Evolutionary conservation across 495 filamentous ascomycete species (phyloP), one percentile per base, ranked within the genome.

Genomic region (Corynascus novoguineensis): DNA sequence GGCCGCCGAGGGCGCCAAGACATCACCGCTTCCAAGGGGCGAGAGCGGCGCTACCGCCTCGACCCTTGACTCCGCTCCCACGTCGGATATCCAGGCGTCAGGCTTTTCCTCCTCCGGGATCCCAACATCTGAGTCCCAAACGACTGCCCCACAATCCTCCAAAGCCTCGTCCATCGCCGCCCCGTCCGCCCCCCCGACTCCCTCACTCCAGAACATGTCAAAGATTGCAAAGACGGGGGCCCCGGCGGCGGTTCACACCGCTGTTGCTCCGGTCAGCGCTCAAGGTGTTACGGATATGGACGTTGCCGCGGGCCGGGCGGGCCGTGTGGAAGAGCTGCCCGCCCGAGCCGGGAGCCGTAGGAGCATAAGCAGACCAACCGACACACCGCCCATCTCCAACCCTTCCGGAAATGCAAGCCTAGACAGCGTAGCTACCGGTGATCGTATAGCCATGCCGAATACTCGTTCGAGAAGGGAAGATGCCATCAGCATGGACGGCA

Each of bases 251-350:
- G 41, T 56, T 31, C 59, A 52, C 41, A 64, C 70, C 28, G 64
- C 64, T 19, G 65, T 85, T 35, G 82, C 78, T 11, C 78, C 85
- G 25, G 64, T 84, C 15, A 79, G 82, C 62, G 78, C 81, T 24
- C 83, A 72, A 60, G 82, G 77, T 19, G 68, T 82, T 40, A 55
- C 64, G 44, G 66, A 71, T 38, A 80, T 75, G 64, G 80, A 83
- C 32, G 60, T 60, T 6, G 45, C 71, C 11, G 74, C 71, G 19
- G 68, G 58, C 22, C 67, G 68, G 5, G 64, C 72, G 22, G 68
- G 71, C 41, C 75, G 69, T 21, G 42, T 51, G n/a, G 74, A 78
- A 24, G 74, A 77, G 24, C 47, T 60, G 7, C 52, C 65, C n/a
- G 55, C 19, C 52, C 70, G 66, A 21, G 58, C 48, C 12, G 55